Base-by-base conservation (phyloP, 2,329 filamentous ascomycete species). In the Didymella exigua region DNA sequence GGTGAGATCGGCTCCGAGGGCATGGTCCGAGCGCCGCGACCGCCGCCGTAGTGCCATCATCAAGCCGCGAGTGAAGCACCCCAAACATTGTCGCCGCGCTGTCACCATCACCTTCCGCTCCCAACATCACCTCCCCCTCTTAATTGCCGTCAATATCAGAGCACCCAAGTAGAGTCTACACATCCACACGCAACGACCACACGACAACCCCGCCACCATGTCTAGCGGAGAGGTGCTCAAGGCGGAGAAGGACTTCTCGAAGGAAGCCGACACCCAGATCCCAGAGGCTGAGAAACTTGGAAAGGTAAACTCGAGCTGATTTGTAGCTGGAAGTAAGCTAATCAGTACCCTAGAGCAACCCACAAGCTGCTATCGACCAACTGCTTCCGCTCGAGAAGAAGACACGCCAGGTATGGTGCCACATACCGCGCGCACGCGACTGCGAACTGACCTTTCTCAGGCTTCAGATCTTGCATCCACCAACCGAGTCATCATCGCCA, bases 231-330 rank as follows among this genome's bases (percentile, higher is more conserved):
- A 84, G 72, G 79, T 87, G 68, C 76, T 95, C 77, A 96, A 96
- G 86, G 91, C 93, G 73, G 95, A 99, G 83, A 97, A 96, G 89
- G 95, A 99, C 87, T 97, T 90, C 86, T 89, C 90, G 74, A 96
- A 96, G 81, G 93, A 98, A 79, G 91, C 91, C 72, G 93, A 98
- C 82, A 86, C 89, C 79, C 86, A 91, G 78, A 87, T 99, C 67
- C 90, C 91, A 44, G 92, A 97, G 79, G 91, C 92, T 56, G 87
- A 98, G 82, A 84, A 89, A 80, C 86, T 96, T 67, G 92, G 93
- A 66, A 88, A 93, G 84, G 93, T 95, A 78, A 62, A 75, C 54
- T 16, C 21, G 16, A 18, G 18, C 16, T 13, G 14, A 2, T 1
- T 1, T 26, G 14, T 2, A 41, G 40, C 44, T 11, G 30, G 38